phyloP scores from a whole-genome alignment of 768 basidiomycete species.

The Grammothele lineata region DNA sequence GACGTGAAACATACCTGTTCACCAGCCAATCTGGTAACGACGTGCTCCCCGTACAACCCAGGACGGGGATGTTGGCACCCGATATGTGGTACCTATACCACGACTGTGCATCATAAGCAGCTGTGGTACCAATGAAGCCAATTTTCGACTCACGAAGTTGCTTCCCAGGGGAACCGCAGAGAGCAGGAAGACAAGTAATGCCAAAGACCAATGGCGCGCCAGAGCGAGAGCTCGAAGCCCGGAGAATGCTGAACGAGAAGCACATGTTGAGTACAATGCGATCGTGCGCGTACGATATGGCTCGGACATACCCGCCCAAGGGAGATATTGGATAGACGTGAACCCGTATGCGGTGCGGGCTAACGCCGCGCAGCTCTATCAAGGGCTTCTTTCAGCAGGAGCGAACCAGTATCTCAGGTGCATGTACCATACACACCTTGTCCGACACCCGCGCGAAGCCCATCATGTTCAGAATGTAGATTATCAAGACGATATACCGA shows the following conservation, averaged over 20 bases:
- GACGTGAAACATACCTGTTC: not conserved
- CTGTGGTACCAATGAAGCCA: not conserved
- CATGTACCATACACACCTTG: not conserved
- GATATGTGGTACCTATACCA: too few relatives aligned
- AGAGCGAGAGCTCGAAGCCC: slow-evolving; percentile 1
- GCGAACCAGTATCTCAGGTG: too few relatives aligned
- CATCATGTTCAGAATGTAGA: not conserved
- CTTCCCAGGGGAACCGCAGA: not conserved
- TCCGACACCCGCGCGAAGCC: not conserved
- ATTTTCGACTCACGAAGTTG: not conserved
- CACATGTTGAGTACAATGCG: not conserved
- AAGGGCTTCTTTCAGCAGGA: not conserved
- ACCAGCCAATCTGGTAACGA: not conserved
- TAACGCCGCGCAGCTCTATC: not conserved
- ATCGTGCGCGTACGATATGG: too few relatives aligned
- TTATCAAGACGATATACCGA: not conserved
- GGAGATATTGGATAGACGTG: too few relatives aligned
- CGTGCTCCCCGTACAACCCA: not conserved
- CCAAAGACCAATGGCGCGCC: not conserved
- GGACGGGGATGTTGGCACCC: not conserved
- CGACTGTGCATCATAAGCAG: not conserved
- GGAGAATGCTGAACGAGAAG: not conserved
- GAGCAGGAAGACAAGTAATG: not conserved
- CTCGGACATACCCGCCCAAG: not conserved
- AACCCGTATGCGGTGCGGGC: not conserved